Evolutionary conservation across 164 flowering plant species (phyloP).

Genomic region (Vitis amurensis): DNA sequence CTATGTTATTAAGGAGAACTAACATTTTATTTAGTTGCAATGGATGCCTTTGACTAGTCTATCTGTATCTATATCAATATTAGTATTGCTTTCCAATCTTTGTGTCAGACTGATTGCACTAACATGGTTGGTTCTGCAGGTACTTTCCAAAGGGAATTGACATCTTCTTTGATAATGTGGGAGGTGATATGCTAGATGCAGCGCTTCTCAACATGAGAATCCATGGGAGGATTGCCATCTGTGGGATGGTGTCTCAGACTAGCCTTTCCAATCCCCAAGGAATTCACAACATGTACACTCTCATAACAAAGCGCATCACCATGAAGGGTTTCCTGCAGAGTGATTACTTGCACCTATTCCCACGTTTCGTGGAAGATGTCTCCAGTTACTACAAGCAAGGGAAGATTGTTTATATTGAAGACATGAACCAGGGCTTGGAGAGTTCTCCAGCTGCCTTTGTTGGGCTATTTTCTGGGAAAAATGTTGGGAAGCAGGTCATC

Average conservation of each 20-base stretch:
- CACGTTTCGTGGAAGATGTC: slow-evolving; percentile 46
- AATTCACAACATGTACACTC: slow-evolving; percentile 33
- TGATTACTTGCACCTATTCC: slow-evolving; percentile 51
- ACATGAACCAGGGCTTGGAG: slow-evolving; percentile 58
- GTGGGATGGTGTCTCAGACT: slow-evolving; percentile 61
- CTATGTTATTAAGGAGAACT: no score
- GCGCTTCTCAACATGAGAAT: slow-evolving; percentile 60
- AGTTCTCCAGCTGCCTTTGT: slow-evolving; percentile 57
- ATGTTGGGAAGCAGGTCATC: slow-evolving; percentile 70
- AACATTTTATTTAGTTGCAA: no score
- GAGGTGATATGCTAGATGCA: slow-evolving; percentile 69
- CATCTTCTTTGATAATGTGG: slow-evolving; percentile 72
- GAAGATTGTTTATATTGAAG: slow-evolving; percentile 64
- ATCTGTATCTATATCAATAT: no score
- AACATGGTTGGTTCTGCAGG: slow-evolving; percentile 23
- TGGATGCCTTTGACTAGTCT: no score
- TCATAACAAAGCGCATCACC: slow-evolving; percentile 37
- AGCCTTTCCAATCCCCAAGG: slow-evolving; percentile 32
- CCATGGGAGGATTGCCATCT: slow-evolving; percentile 56
- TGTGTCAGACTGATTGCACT: no score
- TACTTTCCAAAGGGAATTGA: slow-evolving; percentile 70
- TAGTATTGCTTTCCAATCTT: no score
- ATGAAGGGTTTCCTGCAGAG: slow-evolving; percentile 60
- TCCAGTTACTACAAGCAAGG: slow-evolving; percentile 39
- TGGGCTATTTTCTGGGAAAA: slow-evolving; percentile 56